Conservation (phyloP, 495 filamentous ascomycete genomes). For the Annulohypoxylon maeteangense region DNA sequence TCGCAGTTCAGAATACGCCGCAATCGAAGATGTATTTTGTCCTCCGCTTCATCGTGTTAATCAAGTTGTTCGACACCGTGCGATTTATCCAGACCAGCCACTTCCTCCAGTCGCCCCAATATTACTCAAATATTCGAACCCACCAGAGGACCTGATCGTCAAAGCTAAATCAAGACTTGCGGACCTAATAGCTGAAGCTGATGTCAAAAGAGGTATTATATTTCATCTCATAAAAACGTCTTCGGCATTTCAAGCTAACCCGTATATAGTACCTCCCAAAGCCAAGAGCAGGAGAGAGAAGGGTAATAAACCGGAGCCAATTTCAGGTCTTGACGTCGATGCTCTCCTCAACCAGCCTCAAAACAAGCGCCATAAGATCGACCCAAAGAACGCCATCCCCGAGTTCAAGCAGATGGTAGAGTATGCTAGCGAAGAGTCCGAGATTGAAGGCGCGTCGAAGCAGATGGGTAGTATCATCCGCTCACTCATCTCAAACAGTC, state of each 20-base stretch:
- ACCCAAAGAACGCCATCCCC: constrained; percentile 82
- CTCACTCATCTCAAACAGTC: constrained; percentile 72
- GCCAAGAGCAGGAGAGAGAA: constrained; percentile 76
- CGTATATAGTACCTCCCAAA: constrained; percentile 80
- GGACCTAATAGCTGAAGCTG: constrained; percentile 71
- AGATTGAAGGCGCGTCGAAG: constrained; percentile 72
- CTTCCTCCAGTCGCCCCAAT: constrained; percentile 73
- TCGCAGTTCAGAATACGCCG: constrained; percentile 71
- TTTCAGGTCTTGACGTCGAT: constrained; percentile 91
- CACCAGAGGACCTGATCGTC: constrained; percentile 72
- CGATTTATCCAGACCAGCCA: constrained; percentile 75
- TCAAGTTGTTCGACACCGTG: constrained; percentile 83
- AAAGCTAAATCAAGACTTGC: constrained; percentile 67
- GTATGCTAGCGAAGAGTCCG: constrained; percentile 67
- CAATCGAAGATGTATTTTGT: constrained; percentile 87
- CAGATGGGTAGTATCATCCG: constrained; percentile 80
- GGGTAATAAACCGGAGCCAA: constrained; percentile 78
- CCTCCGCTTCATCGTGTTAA: constrained; percentile 91
- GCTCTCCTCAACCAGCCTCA: constrained; percentile 68
- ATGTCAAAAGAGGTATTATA: constrained; percentile 83
- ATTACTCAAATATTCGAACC: constrained; percentile 77
- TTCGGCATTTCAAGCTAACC: constrained; percentile 41
- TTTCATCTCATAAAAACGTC: neutral
- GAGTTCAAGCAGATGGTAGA: constrained; percentile 88
- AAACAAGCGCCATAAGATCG: constrained; percentile 69